These are phyloP conservation scores for Penicillium italicum DNA, from an alignment of 2,329 filamentous ascomycete genomes.

Conservation along the genomic window DNA sequence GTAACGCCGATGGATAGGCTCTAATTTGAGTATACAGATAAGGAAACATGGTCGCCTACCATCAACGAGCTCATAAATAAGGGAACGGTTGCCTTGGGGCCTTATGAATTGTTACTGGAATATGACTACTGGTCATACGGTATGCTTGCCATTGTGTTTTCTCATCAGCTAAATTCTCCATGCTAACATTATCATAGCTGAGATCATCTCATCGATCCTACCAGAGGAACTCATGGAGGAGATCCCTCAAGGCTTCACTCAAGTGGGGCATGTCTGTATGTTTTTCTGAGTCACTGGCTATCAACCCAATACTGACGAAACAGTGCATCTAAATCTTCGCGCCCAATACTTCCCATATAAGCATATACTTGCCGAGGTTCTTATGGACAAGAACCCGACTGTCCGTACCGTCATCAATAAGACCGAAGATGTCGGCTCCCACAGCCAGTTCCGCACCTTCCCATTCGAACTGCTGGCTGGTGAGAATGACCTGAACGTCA, in stretches of 20 bases:
- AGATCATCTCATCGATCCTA: constrained; percentile 77
- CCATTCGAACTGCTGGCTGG: constrained; percentile 85
- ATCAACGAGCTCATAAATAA: constrained; percentile 65
- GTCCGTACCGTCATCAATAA: constrained; percentile 96
- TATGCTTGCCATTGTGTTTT: constrained; percentile 40
- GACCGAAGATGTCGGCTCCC: constrained; percentile 77
- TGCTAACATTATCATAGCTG: constrained; percentile 50
- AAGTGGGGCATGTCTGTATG: constrained; percentile 79
- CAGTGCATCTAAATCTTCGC: constrained; percentile 85
- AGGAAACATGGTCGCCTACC: constrained; percentile 70
- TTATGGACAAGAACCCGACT: constrained; percentile 81
- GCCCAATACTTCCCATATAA: constrained; percentile 82
- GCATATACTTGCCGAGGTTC: constrained; percentile 74
- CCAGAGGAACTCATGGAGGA: constrained; percentile 76
- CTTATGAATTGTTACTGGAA: constrained; percentile 70
- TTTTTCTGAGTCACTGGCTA: constrained; percentile 13
- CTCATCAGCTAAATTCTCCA: not conserved
- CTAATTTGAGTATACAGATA: constrained; percentile 47
- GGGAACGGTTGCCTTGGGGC: constrained; percentile 66
- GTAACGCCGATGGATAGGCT: not conserved
- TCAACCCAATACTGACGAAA: constrained; percentile 14
- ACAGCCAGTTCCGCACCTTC: constrained; percentile 87
- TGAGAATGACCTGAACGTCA: constrained; percentile 75
- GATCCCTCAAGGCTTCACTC: constrained; percentile 79
- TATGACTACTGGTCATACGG: constrained; percentile 86